phyloP scores from a whole-genome alignment of 2,329 filamentous ascomycete species.

The Fusarium cyanostomum region DNA sequence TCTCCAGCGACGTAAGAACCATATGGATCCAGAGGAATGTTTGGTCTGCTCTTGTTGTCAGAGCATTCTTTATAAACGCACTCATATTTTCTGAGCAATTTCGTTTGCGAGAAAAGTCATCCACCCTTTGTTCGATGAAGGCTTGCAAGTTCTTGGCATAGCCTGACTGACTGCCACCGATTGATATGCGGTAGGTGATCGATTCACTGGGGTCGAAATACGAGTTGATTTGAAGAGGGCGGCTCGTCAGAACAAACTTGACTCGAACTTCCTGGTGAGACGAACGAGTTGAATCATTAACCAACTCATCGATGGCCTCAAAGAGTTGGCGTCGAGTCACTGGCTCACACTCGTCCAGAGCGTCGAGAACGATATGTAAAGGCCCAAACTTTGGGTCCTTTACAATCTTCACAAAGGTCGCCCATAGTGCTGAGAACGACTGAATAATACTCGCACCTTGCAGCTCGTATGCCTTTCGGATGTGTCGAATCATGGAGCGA shows the following conservation, averaged over 20 bases:
- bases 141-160: conserved; percentile 44
- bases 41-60: conserved; percentile 47
- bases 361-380: conserved; percentile 49
- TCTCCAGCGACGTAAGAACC: conserved; percentile 48
- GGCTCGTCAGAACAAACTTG: conserved; percentile 49
- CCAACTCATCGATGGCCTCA: conserved; percentile 37
- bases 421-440: conserved; percentile 49
- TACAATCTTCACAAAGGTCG: conserved; percentile 46
- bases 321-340: conserved; percentile 40
- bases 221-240: conserved; percentile 37
- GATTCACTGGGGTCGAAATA: conserved; percentile 5
- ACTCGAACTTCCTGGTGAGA: conserved; percentile 32
- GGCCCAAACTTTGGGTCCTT: conserved; percentile 42
- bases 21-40: conserved; percentile 53
- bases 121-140: conserved; percentile 47
- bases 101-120: conserved; percentile 43
- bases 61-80: conserved; percentile 41
- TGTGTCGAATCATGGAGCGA: conserved; percentile 46
- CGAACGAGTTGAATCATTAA: too few species aligned
- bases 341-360: conserved; percentile 52
- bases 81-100: conserved; percentile 38
- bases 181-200: conserved; percentile 26
- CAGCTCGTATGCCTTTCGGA: conserved; percentile 45
- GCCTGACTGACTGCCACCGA: conserved; percentile 35
- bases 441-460: conserved; percentile 45